Evolutionary conservation across 2,329 filamentous ascomycete genomes (phyloP).

Genomic region (Aspergillus tamarii): DNA sequence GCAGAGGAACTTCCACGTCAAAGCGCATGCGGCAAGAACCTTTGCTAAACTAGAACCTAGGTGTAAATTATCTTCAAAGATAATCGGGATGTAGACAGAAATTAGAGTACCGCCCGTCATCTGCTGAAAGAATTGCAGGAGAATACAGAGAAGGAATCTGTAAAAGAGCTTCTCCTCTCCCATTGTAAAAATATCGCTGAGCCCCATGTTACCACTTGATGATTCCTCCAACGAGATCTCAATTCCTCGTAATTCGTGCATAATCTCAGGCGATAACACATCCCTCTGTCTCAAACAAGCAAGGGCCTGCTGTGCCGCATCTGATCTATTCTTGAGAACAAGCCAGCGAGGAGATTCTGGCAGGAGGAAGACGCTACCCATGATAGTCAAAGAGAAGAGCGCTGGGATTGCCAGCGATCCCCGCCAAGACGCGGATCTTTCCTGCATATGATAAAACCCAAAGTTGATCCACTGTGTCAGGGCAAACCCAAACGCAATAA

Average conservation of each 20-base stretch:
- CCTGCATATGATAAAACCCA: conserved; percentile 36
- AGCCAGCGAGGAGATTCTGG: conserved; percentile 44
- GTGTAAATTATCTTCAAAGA: conserved; percentile 21
- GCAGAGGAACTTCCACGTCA: conserved; percentile 23
- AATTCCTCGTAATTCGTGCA: conserved; percentile 52
- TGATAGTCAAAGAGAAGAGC: conserved; percentile 32
- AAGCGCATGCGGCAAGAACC: conserved; percentile 19
- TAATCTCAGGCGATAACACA: conserved; percentile 40
- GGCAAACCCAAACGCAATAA: conserved; percentile 47
- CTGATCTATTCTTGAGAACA: conserved; percentile 26
- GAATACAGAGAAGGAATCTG: conserved; percentile 51
- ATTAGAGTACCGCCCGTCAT: conserved; percentile 36
- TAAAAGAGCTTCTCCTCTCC: conserved; percentile 53
- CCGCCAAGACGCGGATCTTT: conserved; percentile 39
- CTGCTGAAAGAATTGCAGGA: conserved; percentile 54
- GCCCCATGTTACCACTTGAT: conserved; percentile 44
- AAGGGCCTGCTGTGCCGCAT: conserved; percentile 28
- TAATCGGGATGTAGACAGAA: conserved; percentile 45
- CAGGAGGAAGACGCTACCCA: conserved; percentile 32
- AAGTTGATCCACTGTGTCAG: conserved; percentile 52
- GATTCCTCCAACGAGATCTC: conserved; percentile 47
- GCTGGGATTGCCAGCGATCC: conserved; percentile 42
- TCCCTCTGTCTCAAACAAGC: conserved; percentile 18
- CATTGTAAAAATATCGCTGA: conserved; percentile 58
- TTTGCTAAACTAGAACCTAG: conserved; percentile 13